Evolutionary conservation across 495 filamentous ascomycete species (phyloP).

Genomic region (Penicillium coffeae): DNA sequence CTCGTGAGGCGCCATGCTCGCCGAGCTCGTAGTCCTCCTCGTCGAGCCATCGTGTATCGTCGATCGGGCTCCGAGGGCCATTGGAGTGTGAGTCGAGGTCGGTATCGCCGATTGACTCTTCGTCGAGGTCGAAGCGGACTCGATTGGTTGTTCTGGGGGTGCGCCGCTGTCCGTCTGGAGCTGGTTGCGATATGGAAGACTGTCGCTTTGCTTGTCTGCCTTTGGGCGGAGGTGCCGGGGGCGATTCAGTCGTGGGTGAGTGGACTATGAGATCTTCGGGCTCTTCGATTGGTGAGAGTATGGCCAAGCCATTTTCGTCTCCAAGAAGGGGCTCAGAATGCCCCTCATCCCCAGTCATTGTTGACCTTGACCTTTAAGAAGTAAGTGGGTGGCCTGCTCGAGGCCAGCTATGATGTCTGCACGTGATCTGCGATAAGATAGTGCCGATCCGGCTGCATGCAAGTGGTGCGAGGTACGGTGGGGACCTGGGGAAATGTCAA

Average conservation of each 20-base stretch:
- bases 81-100: slow-evolving; percentile 35
- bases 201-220: slow-evolving; percentile 26
- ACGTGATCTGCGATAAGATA: slow-evolving; percentile 19
- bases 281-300: slow-evolving; percentile 27
- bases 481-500: background rate
- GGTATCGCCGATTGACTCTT: slow-evolving; percentile 26
- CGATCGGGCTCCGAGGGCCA: slow-evolving; percentile 40
- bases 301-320: slow-evolving; percentile 22
- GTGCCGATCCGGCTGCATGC: background rate
- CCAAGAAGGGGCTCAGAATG: slow-evolving; percentile 27
- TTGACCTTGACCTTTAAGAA: slow-evolving; percentile 22
- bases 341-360: slow-evolving; percentile 44
- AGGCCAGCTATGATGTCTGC: slow-evolving; percentile 9
- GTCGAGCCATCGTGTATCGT: slow-evolving; percentile 48
- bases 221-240: slow-evolving; percentile 12
- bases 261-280: slow-evolving; percentile 24
- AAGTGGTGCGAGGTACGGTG: background rate
- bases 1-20: slow-evolving; percentile 12
- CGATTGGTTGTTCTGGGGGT: slow-evolving; percentile 77
- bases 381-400: slow-evolving; percentile 4
- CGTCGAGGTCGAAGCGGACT: slow-evolving; percentile 81
- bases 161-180: slow-evolving; percentile 44
- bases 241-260: slow-evolving; percentile 14
- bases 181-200: slow-evolving; percentile 44
- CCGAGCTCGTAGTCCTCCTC: slow-evolving; percentile 53